Base-by-base conservation (phyloP, 1,284 basidiomycete species). In the Microbotryomycetes sp. region DNA sequence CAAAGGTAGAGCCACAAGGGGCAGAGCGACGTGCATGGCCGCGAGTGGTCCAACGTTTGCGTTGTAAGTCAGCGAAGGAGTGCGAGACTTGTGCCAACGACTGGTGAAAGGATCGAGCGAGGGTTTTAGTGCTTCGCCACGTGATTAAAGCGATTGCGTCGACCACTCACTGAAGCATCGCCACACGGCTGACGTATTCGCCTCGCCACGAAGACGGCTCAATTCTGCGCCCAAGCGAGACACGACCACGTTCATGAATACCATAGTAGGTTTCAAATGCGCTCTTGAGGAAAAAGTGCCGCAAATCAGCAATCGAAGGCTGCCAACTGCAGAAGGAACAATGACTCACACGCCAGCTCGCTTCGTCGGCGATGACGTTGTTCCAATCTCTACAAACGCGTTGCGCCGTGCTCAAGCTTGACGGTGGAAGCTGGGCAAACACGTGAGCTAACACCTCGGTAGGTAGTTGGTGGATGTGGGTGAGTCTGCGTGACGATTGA, bases 341-440 rank as follows among this genome's bases (percentile, higher is more conserved):
- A 5, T 16, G 4, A 57, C 68, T 47, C 48, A 68, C 68, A 30
- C 64, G 49, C 71, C 71, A 72, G 36, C 64, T 66, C 14, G 58
- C 55, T 25, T 72, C 68, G 42, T 71, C 65, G 1, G 50, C 54
- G 15, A 71, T 63, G 3, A 72, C 59, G 1, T 60, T 65, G 50
- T 65, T 31, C 70, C 70, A 71, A 0, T 51, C 25, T 19, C 53
- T 49, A 28, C 66, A 70, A 4, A 72, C 70, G 14, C 68, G 62
- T 25, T 66, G 61, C 26, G 62, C 65, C 0, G 62, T 56, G 0
- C 57, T 60, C 2, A 72, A 55, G 0, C 59, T 49, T 14, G 30
- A 16, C 1, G 70, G 68, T n/a, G 67, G 63, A 23, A 72, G 60
- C 30, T 67, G 59, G 5, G 70, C 71, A 49, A 72, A 71, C 28